Percentiles rank a stretch among this genome's conserved stretches.
Conservation (phyloP, 805 yeast species). For the Hanseniaspora guilliermondii region DNA sequence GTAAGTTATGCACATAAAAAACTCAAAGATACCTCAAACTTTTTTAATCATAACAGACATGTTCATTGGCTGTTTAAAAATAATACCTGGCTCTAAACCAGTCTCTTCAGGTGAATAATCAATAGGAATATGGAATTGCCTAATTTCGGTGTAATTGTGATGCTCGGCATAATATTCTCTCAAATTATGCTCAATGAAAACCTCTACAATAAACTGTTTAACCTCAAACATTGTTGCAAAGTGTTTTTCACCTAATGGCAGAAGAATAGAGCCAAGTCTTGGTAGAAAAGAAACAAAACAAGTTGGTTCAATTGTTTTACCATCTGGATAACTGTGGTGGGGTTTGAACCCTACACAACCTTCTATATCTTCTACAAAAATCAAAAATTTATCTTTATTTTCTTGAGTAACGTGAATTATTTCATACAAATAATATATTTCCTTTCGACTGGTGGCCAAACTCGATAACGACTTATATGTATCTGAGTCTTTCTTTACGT, state of each 20-base stretch:
- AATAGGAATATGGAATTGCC: conserved; percentile 21
- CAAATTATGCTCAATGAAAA: conserved; percentile 39
- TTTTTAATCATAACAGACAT: conserved; percentile 23
- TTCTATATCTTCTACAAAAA: conserved; percentile 18
- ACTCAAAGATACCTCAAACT: neutral
- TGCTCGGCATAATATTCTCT: conserved; percentile 33
- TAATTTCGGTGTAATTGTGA: conserved; percentile 30
- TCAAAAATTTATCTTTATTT: neutral
- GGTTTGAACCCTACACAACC: conserved; percentile 31
- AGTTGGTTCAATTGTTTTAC: conserved; percentile 34
- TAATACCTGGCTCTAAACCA: conserved; percentile 29
- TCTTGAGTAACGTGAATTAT: neutral
- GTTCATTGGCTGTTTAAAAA: conserved; percentile 33
- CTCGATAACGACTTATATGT: conserved; percentile 17
- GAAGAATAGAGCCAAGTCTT: conserved; percentile 16
- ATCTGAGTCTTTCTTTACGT: conserved; percentile 1
- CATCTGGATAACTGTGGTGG: conserved; percentile 14
- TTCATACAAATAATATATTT: neutral
- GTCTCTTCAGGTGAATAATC: conserved; percentile 18
- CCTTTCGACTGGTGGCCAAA: conserved; percentile 14
- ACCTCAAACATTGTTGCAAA: conserved; percentile 31
- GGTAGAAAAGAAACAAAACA: conserved; percentile 37
- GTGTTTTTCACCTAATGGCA: conserved; percentile 16
- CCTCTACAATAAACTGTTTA: conserved; percentile 25
- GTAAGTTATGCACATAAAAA: neutral